Base-by-base conservation (phyloP, 495 filamentous ascomycete species). In the Aspergillus nidulans region DNA sequence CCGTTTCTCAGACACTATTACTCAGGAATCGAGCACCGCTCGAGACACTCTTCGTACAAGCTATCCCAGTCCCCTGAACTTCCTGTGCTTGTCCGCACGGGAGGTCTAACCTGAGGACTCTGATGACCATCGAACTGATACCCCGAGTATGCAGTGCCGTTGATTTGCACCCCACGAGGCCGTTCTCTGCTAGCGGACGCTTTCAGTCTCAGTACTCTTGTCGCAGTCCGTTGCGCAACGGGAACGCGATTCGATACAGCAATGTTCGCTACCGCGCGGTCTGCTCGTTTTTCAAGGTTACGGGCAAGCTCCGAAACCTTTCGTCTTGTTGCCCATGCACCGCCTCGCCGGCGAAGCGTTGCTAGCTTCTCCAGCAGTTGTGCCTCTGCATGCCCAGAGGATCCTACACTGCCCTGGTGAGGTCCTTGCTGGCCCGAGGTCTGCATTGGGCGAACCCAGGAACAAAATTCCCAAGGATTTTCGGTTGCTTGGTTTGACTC, bases 31-130 rank as follows among this genome's bases (percentile, higher is more conserved):
- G 59, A 48, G 19, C 32, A 69, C 60, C 65, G 67, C 12, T 64
- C 58, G 26, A 70, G 52, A 52, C 67, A 65, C 20, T 70, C 67
- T 26, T 61, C 60, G 34, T 70, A 64, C 39, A 55, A 47, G 49
- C 52, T 64, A 13, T 57, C 64, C 52, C 60, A 55, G 9, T 66
- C 64, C 9, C 59, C 60, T 21, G 59, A 44, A 21, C 18, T 42
- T 16, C 52, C 55, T 20, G 52, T 52, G 32, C 52, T 49, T 0
- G 26, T 32, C 42, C 49, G 40, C 36, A 44, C 28, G 6, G 41
- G 6, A 15, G 49, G 15, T 15, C 23, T 26, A 4, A 3, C 25
- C 26, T 36, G 16, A n/a, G 19, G 7, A 19, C 20, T 20, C 6
- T 38, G 15, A 41, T 18, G n/a, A 24, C 30, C 34, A 40, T 40